These are phyloP conservation scores for Cicer chorassanicum DNA, from an alignment of 306 rosid genomes.

Conservation along the genomic window DNA sequence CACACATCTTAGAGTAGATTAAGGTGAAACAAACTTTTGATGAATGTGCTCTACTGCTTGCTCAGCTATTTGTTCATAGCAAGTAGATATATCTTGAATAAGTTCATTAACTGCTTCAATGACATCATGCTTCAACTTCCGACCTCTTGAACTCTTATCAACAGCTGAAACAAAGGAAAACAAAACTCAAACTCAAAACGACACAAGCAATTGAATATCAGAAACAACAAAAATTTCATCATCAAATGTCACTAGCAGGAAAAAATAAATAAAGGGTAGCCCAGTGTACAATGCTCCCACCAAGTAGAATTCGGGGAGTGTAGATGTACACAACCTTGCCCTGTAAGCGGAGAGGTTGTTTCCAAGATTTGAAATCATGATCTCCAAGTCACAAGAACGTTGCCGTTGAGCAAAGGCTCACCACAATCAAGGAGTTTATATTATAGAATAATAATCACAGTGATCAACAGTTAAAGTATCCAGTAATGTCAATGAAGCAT, in stretches of 20 bases:
- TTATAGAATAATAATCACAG: slow-evolving; percentile 8
- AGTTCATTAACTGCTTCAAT: slow-evolving; percentile 98
- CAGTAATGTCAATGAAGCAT: slow-evolving; percentile 11
- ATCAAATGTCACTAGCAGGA: slow-evolving; percentile 30
- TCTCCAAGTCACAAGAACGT: background rate
- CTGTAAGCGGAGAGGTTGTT: background rate
- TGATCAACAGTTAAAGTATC: slow-evolving; percentile 16
- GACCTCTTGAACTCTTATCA: slow-evolving; percentile 80
- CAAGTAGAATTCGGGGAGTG: background rate
- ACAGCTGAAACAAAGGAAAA: slow-evolving; percentile 65
- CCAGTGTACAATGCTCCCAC: slow-evolving; percentile 6
- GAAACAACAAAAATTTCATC: slow-evolving; percentile 27
- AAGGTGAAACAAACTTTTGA: slow-evolving; percentile 71
- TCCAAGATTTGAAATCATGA: background rate
- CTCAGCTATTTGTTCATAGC: slow-evolving; percentile 94
- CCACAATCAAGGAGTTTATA: slow-evolving; percentile 22
- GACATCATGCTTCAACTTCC: slow-evolving; percentile 95
- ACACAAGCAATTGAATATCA: slow-evolving; percentile 31
- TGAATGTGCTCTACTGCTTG: slow-evolving; percentile 99
- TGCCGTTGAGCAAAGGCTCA: background rate
- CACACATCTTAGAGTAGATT: slow-evolving; percentile 27
- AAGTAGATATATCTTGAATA: slow-evolving; percentile 84
- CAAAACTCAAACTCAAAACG: slow-evolving; percentile 26
- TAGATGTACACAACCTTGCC: background rate
- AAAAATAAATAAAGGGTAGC: background rate